A percentile compares a stretch with the other conserved stretches of the same genome.
Conservation (phyloP, 2,329 filamentous ascomycete species). For the Colletotrichum cuscutae region DNA sequence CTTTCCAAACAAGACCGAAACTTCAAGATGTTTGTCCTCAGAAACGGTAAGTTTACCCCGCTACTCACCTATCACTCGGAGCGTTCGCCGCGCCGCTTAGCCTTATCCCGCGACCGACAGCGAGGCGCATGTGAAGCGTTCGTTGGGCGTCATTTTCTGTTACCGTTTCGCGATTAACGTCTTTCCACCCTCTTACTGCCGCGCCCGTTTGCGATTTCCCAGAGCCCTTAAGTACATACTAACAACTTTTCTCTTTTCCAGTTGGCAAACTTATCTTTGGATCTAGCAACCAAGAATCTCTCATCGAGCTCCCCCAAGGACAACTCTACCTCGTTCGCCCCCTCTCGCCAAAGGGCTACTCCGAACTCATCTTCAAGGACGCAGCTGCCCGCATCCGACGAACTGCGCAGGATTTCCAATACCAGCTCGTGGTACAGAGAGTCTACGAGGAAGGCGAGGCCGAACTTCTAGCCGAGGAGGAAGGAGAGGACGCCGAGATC, state of each 20-base stretch:
- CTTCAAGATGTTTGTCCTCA: conserved; percentile 50
- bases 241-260: conserved; percentile 47
- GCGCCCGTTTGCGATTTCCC: background rate
- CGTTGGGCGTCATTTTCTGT: conserved; percentile 8
- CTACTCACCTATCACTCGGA: background rate
- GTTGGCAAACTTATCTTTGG: conserved; percentile 96
- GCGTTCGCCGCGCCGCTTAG: background rate
- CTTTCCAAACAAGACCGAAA: conserved; percentile 13
- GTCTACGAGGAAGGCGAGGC: conserved; percentile 98
- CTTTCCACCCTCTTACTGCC: conserved; percentile 7
- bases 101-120: background rate
- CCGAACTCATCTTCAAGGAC: conserved; percentile 99
- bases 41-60: conserved; percentile 47
- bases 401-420: conserved; percentile 95
- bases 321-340: conserved; percentile 98
- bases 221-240: background rate
- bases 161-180: background rate
- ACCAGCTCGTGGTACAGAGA: conserved; percentile 94
- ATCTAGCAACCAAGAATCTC: conserved; percentile 84
- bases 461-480: conserved; percentile 89
- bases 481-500: conserved; percentile 81
- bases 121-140: background rate
- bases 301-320: conserved; percentile 94
- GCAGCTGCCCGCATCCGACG: conserved; percentile 90
- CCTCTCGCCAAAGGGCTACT: conserved; percentile 95